Evolutionary conservation across 371 early-diverging fungal genomes (phyloP).

Genomic region (Actinomortierella ambigua): DNA sequence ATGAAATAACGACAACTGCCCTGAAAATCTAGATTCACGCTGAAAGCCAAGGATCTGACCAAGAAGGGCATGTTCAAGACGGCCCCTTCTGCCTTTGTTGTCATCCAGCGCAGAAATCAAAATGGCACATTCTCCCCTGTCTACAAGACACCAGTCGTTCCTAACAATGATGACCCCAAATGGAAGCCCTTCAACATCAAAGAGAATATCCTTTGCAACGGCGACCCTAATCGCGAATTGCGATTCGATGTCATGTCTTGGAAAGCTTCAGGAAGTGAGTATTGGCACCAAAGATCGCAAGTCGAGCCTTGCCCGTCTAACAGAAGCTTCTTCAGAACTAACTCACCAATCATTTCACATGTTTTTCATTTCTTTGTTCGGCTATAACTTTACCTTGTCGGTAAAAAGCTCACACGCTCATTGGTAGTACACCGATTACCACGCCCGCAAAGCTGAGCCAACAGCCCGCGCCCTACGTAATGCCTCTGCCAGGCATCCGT

Average conservation of each 20-base stretch:
- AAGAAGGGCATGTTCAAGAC: constrained; percentile 37
- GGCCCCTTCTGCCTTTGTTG: constrained; percentile 31
- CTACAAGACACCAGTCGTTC: constrained; percentile 18
- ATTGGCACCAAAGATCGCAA: not conserved
- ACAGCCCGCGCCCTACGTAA: constrained; percentile 12
- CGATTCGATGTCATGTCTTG: constrained; percentile 31
- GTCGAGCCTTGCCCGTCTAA: not conserved
- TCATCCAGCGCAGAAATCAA: constrained; percentile 34
- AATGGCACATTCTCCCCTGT: constrained; percentile 37
- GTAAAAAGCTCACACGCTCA: constrained; percentile 14
- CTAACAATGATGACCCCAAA: constrained; percentile 15
- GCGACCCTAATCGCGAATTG: constrained; percentile 33
- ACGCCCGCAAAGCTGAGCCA: constrained; percentile 15
- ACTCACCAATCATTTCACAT: not conserved
- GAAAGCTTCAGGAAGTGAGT: constrained; percentile 29
- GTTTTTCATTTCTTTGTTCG: not conserved
- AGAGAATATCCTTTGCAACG: constrained; percentile 34
- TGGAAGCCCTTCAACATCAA: constrained; percentile 31
- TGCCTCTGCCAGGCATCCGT: constrained; percentile 25
- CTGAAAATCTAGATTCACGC: constrained; percentile 17
- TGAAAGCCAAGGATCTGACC: constrained; percentile 32
- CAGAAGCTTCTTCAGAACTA: not conserved
- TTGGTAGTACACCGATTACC: constrained; percentile 14
- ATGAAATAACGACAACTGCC: not conserved
- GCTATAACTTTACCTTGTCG: constrained; percentile 6